A percentile compares a stretch with the other conserved stretches of the same genome.
These are phyloP conservation scores for Phlyctochytrium bullatum DNA, from an alignment of 192 early-diverging fungal genomes.

Conservation along the genomic window DNA sequence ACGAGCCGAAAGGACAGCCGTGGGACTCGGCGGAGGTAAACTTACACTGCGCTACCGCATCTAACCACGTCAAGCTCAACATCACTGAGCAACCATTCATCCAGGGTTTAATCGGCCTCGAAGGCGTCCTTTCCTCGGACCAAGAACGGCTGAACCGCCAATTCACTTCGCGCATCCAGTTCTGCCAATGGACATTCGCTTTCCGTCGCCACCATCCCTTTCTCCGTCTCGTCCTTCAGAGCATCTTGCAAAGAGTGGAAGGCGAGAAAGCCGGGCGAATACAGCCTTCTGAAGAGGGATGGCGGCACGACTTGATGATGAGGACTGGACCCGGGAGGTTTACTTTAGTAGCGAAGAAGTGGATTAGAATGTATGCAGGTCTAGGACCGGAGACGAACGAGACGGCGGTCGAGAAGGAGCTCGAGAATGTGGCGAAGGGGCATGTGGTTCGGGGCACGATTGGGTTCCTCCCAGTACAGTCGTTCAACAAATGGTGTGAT, in stretches of 20 bases:
- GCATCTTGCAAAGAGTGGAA: not conserved
- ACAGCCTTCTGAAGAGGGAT: not conserved
- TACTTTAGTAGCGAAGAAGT: not conserved
- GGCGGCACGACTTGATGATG: not conserved
- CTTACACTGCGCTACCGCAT: not conserved
- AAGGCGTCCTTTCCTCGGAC: not conserved
- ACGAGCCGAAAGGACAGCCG: not conserved
- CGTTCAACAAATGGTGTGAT: too few species aligned
- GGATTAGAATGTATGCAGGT: too few species aligned
- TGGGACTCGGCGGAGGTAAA: not conserved
- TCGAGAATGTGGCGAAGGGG: too few species aligned
- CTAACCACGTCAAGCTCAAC: not conserved
- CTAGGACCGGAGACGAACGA: too few species aligned
- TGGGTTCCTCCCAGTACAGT: too few species aligned
- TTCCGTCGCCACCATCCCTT: not conserved
- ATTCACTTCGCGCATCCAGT: not conserved
- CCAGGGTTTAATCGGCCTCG: not conserved
- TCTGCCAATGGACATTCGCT: slow-evolving; percentile 1
- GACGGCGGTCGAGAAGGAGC: too few species aligned
- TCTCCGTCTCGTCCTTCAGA: not conserved
- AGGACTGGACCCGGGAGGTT: not conserved
- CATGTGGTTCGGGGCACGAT: too few species aligned
- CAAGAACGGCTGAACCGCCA: not conserved
- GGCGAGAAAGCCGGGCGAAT: not conserved
- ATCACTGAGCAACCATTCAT: not conserved